Percentiles rank a stretch among this genome's conserved stretches.
phyloP scores from a whole-genome alignment of 139 green algal species.

The Chara braunii region DNA sequence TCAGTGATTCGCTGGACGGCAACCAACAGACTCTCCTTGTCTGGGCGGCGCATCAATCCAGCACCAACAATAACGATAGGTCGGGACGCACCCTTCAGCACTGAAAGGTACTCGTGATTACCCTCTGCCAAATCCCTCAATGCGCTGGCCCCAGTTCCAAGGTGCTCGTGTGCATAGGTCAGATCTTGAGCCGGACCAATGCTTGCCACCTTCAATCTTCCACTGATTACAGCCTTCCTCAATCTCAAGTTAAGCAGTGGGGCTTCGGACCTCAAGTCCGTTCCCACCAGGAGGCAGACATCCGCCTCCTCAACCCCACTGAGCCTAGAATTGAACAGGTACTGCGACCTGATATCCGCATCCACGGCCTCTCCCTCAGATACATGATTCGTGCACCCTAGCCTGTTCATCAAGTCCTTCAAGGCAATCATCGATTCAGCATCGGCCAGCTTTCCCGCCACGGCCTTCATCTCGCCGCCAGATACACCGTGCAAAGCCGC shows the following conservation, averaged over 20 bases:
- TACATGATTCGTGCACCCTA: conserved; percentile 17
- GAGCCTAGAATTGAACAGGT: conserved; percentile 84
- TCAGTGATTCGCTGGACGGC: conserved; percentile 56
- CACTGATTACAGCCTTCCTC: conserved; percentile 60
- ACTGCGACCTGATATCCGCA: conserved; percentile 78
- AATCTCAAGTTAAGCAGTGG: conserved; percentile 91
- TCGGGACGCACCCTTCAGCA: conserved; percentile 63
- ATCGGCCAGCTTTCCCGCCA: conserved; percentile 82
- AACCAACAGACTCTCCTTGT: conserved; percentile 70
- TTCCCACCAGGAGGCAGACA: conserved; percentile 80
- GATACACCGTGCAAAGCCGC: conserved; percentile 28
- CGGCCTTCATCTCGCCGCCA: conserved; percentile 63
- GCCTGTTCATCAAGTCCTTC: conserved; percentile 52
- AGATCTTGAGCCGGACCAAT: conserved; percentile 78
- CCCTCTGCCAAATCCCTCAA: conserved; percentile 58
- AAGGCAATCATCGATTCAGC: conserved; percentile 84
- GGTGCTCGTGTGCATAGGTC: conserved; percentile 79
- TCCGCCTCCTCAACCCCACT: conserved; percentile 82
- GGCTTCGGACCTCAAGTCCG: conserved; percentile 83
- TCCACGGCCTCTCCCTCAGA: conserved; percentile 36
- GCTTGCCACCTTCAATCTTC: conserved; percentile 51
- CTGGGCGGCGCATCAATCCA: conserved; percentile 65
- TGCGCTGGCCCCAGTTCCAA: conserved; percentile 62
- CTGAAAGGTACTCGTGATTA: conserved; percentile 50
- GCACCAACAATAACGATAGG: conserved; percentile 84